phyloP scores from a whole-genome alignment of 305 asterid genomes.

The Ilex paraguariensis region DNA sequence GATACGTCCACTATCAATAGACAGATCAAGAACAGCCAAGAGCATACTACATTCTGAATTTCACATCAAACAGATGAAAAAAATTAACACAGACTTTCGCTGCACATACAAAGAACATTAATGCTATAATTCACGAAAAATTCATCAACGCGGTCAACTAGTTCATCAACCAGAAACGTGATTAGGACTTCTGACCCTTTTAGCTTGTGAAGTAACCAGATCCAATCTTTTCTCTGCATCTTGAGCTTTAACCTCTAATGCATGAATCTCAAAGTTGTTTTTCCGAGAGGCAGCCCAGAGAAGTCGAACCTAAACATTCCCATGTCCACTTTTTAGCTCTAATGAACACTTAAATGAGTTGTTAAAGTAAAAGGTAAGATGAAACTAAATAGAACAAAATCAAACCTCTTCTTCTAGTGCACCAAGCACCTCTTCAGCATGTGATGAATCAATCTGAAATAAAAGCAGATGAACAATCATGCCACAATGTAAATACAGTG shows the following conservation, averaged over 20 bases:
- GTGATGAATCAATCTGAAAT: constrained; percentile 24
- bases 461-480: background rate
- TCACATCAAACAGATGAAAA: no score
- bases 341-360: constrained; percentile 15
- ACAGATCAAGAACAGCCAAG: no score
- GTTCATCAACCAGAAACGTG: background rate
- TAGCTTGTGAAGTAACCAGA: constrained; percentile 38
- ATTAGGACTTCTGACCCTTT: constrained; percentile 31
- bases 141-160: background rate
- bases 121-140: background rate
- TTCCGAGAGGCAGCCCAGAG: constrained; percentile 69
- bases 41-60: no score
- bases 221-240: constrained; percentile 56
- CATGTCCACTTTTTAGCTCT: constrained; percentile 8
- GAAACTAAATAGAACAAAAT: background rate
- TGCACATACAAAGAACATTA: no score
- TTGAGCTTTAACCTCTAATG: constrained; percentile 45
- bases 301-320: constrained; percentile 50
- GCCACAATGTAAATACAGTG: no score
- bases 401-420: constrained; percentile 69
- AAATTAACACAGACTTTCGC: background rate
- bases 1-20: no score
- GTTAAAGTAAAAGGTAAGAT: constrained; percentile 3
- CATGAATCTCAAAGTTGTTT: constrained; percentile 63
- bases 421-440: constrained; percentile 27